phyloP scores from a whole-genome alignment of 1,284 basidiomycete species.

The Schizophyllum amplum region DNA sequence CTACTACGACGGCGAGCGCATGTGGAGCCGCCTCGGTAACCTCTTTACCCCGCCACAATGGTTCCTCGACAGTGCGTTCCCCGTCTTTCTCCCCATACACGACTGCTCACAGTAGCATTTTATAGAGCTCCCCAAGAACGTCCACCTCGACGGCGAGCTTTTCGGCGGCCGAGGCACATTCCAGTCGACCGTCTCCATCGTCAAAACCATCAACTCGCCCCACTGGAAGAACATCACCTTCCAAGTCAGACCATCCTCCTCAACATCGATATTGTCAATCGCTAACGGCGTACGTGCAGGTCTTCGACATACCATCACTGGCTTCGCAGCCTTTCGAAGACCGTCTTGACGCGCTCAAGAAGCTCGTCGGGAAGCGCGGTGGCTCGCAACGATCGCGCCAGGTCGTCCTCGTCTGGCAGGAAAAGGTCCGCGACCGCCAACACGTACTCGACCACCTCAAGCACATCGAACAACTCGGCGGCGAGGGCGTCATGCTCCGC shows the following conservation, averaged over 20 bases:
- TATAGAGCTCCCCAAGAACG: slow-evolving; percentile 47
- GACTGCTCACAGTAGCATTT: too few species aligned
- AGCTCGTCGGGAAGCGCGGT: slow-evolving; percentile 32
- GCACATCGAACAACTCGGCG: slow-evolving; percentile 46
- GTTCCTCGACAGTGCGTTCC: slow-evolving; percentile 47
- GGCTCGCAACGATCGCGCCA: slow-evolving; percentile 21
- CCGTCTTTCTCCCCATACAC: neutral
- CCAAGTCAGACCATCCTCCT: slow-evolving; percentile 33
- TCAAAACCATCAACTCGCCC: slow-evolving; percentile 46
- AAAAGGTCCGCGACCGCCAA: slow-evolving; percentile 34
- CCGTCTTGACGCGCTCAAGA: slow-evolving; percentile 38
- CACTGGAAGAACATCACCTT: slow-evolving; percentile 56
- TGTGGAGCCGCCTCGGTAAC: slow-evolving; percentile 54
- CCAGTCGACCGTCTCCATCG: slow-evolving; percentile 51
- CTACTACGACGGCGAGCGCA: slow-evolving; percentile 49
- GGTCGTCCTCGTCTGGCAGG: slow-evolving; percentile 48
- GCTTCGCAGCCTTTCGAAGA: slow-evolving; percentile 46
- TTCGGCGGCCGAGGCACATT: slow-evolving; percentile 53
- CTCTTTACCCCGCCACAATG: slow-evolving; percentile 51
- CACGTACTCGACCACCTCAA: slow-evolving; percentile 50
- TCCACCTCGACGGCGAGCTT: slow-evolving; percentile 58
- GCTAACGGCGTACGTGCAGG: slow-evolving; percentile 22
- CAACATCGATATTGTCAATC: too few species aligned
- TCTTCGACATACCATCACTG: slow-evolving; percentile 60
- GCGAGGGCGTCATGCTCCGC: slow-evolving; percentile 65